phyloP scores from a whole-genome alignment of 2,329 filamentous ascomycete genomes.

The Penicillium sp. region DNA sequence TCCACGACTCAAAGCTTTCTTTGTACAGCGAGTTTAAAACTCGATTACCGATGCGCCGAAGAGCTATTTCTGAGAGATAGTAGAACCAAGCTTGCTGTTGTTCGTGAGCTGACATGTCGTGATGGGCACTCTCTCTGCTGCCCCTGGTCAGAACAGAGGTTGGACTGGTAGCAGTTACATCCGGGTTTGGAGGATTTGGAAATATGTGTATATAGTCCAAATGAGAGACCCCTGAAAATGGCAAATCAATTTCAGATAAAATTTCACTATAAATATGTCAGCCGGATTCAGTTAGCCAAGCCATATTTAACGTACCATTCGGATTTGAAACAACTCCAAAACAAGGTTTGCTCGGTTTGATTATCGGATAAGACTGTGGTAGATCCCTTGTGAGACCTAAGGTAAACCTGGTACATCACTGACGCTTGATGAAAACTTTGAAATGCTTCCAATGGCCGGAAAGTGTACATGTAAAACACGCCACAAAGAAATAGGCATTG shows the following conservation, averaged over 20 bases:
- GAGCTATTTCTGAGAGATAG: constrained; percentile 46
- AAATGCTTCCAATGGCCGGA: constrained; percentile 42
- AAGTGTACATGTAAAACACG: constrained; percentile 35
- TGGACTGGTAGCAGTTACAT: too few relatives aligned
- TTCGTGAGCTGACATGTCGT: constrained; percentile 10
- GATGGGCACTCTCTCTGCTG: constrained; percentile 8
- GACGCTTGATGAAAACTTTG: constrained; percentile 37
- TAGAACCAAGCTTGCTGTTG: constrained; percentile 47
- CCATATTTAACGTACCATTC: constrained; percentile 36
- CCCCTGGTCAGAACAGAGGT: too few relatives aligned
- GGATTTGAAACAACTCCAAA: constrained; percentile 48
- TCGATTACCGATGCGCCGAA: constrained; percentile 44
- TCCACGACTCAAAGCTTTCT: background rate
- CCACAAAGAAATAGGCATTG: constrained; percentile 44
- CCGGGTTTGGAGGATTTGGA: too few relatives aligned
- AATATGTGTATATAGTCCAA: too few relatives aligned
- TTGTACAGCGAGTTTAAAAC: constrained; percentile 37
- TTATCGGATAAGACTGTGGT: background rate
- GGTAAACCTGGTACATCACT: constrained; percentile 37
- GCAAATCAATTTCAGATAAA: too few relatives aligned
- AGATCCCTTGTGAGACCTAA: constrained; percentile 23
- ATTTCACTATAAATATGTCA: too few relatives aligned
- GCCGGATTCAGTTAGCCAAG: constrained; percentile 34
- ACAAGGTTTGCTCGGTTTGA: constrained; percentile 34
- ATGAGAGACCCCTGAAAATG: too few relatives aligned